Evolutionary conservation across 345 rosid species (phyloP), one percentile per base, ranked within the genome.

Genomic region (Linum lewisii): DNA sequence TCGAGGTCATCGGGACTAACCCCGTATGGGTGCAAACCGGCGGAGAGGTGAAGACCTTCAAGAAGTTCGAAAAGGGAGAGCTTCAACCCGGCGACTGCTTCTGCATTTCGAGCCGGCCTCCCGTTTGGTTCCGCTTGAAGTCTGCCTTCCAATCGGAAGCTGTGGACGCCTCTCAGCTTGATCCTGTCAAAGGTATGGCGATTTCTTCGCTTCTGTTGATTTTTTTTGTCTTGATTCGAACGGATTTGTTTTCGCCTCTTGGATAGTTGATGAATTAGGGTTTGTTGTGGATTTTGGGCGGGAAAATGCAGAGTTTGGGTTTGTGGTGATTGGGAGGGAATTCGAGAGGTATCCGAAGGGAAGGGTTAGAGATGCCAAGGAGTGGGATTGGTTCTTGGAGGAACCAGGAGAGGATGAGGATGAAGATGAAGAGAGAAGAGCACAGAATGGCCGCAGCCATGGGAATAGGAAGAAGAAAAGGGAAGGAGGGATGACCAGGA

Each of bases 361-460:
- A 38, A 74, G 71, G 53, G 72, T 82, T 24, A 34, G 63, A 0
- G 65, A 76, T 21, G 19, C 69, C 4, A 78, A 69, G 69, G 62
- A 82, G 29, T 90, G 95, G 97, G 85, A 85, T 51, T 90, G 95
- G 97, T 90, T 85, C 24, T 61, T 90, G 4, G 84, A 81, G 60
- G 95, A 85, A 73, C 50, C 57, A 13, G 65, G 65, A 34, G 61
- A 69, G 29, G 63, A 68, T 13, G 74, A 77, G 9, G 72, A 72
- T 19, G 60, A 26, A 6, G 55, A 60, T 1, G 84, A 68, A 20
- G 80, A 68, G n/a, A 71, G 59, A 24, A 58, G n/a, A n/a, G n/a
- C n/a, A n/a, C n/a, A n/a, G n/a, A n/a, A n/a, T n/a, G n/a, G n/a
- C n/a, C n/a, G 47, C 56, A 58, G 80, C 34, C 34, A 29, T 16